Conservation (phyloP, 163 green algal species). For the Chlamydomonas reinhardtii region DNA sequence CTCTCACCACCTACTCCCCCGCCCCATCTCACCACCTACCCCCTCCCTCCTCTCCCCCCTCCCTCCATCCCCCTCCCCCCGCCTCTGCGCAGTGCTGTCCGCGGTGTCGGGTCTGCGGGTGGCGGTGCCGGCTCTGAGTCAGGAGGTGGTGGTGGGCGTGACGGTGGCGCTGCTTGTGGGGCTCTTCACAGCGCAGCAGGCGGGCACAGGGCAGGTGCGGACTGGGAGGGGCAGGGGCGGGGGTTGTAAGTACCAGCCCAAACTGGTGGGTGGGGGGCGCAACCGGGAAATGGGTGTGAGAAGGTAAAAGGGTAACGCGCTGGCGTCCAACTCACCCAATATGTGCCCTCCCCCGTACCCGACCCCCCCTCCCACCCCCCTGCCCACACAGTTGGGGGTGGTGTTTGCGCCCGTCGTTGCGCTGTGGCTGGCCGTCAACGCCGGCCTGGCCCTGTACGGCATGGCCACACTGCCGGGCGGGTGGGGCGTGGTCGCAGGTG, state of each 20-base stretch:
- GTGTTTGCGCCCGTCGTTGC: slow-evolving; percentile 67
- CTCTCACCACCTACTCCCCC: neutral
- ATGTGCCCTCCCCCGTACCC: too few species aligned
- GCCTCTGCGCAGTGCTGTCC: slow-evolving; percentile 62
- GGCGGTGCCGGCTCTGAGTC: slow-evolving; percentile 43
- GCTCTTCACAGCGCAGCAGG: slow-evolving; percentile 77
- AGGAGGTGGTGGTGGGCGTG: slow-evolving; percentile 65
- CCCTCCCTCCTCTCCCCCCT: neutral
- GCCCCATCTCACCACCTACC: neutral
- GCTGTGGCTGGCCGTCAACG: slow-evolving; percentile 67
- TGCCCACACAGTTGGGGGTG: neutral
- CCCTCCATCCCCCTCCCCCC: neutral
- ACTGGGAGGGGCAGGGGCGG: too few species aligned
- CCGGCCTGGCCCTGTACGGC: slow-evolving; percentile 12
- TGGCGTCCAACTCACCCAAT: too few species aligned
- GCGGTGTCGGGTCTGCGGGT: slow-evolving; percentile 75
- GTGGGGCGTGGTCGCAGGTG: slow-evolving; percentile 21
- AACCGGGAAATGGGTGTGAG: too few species aligned
- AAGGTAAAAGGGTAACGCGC: too few species aligned
- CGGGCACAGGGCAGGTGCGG: slow-evolving; percentile 64
- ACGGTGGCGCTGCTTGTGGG: slow-evolving; percentile 67
- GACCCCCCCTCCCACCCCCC: too few species aligned
- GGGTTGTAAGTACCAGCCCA: neutral
- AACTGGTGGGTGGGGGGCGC: too few species aligned
- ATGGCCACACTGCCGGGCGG: neutral